Base-by-base conservation (phyloP, 352 stramenopile species). In the Phytophthora capsici region DNA sequence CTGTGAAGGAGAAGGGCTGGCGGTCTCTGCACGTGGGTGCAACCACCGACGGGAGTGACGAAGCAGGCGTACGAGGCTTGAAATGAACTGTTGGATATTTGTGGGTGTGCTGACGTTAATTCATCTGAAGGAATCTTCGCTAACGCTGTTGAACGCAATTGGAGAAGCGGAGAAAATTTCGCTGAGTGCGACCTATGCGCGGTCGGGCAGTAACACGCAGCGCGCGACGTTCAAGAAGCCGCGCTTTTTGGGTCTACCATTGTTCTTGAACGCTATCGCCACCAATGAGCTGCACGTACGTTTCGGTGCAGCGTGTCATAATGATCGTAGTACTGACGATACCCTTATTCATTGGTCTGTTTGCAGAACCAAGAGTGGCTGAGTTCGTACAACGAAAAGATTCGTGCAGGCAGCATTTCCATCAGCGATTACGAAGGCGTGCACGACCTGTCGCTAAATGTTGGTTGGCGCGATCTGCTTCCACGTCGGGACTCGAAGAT, bases 341-440 rank as follows among this genome's bases (percentile, higher is more conserved):
- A 19, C 4, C 36, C 32, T 38, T 7, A 28, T 49, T 45, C 10
- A 34, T 34, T 38, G 56, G 17, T 34, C 7, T 1, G 38, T 57
- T 19, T 47, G 23, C 45, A 91, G 77, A 96, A 91, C 65, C 84
- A 94, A 66, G 89, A 95, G 45, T 89, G 88, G 45, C 63, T 91
- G 49, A 95, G 87, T 63, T 97, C 89, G 40, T 97, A 96, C 79
- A 94, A 86, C 55, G 89, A 97, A 44, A 93, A 90, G 64, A 88
- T 95, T 62, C 84, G 85, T 51, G 84, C 86, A 30, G 86, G 87
- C 2, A 93, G 80, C 37, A 89, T 95, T 58, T 89, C 86, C 4
- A 84, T 97, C 56, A 94, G 85, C 52, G 88, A 97, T 67, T 93
- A 96, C 66, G 82, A 78, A 47, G 86, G 86, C 26, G 78, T 94